A percentile compares a stretch with the other conserved stretches of the same genome.
Evolutionary conservation across 2,329 filamentous ascomycete genomes (phyloP).

Genomic region (Claviceps sp.): DNA sequence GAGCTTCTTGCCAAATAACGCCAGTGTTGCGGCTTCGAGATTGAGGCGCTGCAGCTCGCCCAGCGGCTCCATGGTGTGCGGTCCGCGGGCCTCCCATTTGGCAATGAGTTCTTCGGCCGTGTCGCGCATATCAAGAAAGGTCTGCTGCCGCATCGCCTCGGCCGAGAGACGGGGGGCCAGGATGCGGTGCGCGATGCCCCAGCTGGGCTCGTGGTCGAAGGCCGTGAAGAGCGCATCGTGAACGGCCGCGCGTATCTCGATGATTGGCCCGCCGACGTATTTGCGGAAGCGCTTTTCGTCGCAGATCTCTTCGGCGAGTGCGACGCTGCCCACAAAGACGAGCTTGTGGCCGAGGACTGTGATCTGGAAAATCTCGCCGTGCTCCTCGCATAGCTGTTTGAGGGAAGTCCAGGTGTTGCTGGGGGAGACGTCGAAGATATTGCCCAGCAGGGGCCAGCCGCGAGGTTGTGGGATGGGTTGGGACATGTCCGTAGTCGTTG

Average conservation of each 20-base stretch:
- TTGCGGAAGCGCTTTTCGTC: constrained; percentile 41
- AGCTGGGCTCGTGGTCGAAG: constrained; percentile 32
- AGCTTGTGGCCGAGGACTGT: constrained; percentile 20
- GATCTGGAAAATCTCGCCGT: constrained; percentile 27
- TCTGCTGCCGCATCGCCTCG: constrained; percentile 15
- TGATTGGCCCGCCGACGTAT: constrained; percentile 37
- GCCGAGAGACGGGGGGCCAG: constrained; percentile 31
- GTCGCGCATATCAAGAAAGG: constrained; percentile 34
- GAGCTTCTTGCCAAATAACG: constrained; percentile 37
- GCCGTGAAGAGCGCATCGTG: constrained; percentile 41
- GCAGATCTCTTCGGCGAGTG: constrained; percentile 36
- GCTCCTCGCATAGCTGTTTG: constrained; percentile 21
- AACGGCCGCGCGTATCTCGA: constrained; percentile 36
- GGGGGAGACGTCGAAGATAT: constrained; percentile 22
- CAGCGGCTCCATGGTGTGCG: constrained; percentile 28
- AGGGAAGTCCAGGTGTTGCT: constrained; percentile 24
- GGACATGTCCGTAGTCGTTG: constrained; percentile 13
- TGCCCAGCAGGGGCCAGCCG: constrained; percentile 23
- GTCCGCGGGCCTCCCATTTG: constrained; percentile 29
- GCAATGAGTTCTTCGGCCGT: constrained; percentile 34
- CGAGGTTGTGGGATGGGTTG: constrained; percentile 22
- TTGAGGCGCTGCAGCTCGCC: constrained; percentile 39
- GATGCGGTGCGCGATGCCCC: constrained; percentile 39
- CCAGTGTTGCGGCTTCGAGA: constrained; percentile 35
- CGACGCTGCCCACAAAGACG: constrained; percentile 33